These are phyloP conservation scores for Trypanosoma conorhini DNA, from an alignment of 208 protist genomes.

Conservation along the genomic window DNA sequence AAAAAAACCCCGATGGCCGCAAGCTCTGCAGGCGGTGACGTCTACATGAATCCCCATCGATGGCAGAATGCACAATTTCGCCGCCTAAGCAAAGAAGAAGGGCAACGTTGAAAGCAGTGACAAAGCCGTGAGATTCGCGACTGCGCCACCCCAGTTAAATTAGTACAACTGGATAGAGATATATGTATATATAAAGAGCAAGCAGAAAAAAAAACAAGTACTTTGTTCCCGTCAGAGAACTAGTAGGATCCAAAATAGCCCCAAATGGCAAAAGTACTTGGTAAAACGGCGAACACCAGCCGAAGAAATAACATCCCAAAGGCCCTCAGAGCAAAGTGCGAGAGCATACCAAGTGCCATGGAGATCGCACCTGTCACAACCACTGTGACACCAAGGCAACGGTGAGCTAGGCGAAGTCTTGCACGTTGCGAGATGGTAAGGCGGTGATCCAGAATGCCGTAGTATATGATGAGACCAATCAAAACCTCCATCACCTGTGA, in stretches of 20 bases:
- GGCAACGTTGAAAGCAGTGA: not conserved
- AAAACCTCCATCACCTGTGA: constrained; percentile 21
- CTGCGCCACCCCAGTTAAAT: not conserved
- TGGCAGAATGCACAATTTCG: not conserved
- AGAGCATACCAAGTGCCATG: constrained; percentile 30
- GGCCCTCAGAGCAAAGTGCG: constrained; percentile 20
- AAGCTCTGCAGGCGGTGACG: not conserved
- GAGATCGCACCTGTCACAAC: constrained; percentile 13
- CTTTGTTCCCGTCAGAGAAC: not conserved
- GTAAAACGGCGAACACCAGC: constrained; percentile 20
- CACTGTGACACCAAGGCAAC: constrained; percentile 8
- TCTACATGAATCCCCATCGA: not conserved
- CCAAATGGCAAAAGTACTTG: constrained; percentile 24
- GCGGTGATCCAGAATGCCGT: not conserved
- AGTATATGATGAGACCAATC: constrained; percentile 24
- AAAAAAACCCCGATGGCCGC: not conserved
- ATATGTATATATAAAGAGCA: not conserved
- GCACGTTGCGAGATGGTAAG: not conserved
- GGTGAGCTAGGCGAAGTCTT: constrained; percentile 14
- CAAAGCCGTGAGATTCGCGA: not conserved
- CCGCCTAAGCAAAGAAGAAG: not conserved
- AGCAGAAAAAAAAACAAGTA: constrained; percentile 12
- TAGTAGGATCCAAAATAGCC: constrained; percentile 6
- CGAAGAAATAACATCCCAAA: constrained; percentile 11
- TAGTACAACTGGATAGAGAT: not conserved